These are phyloP conservation scores for Chlorella sp. DNA, from an alignment of 139 green algal species.

Conservation along the genomic window DNA sequence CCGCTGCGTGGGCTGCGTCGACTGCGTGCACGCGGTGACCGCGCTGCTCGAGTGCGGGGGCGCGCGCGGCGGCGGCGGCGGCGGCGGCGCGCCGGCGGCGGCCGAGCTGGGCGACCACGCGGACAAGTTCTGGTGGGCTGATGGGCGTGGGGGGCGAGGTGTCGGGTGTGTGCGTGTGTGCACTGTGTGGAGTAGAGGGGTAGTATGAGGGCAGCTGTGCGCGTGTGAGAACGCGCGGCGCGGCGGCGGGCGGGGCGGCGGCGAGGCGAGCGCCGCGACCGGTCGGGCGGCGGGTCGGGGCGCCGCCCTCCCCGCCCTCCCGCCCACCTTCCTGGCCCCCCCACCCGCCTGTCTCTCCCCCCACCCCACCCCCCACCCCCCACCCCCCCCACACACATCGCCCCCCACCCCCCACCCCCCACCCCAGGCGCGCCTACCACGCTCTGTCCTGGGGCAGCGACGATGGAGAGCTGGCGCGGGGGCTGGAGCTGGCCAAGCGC, in stretches of 20 bases:
- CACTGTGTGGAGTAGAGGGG: no score
- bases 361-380: no score
- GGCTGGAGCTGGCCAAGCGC: conserved; percentile 62
- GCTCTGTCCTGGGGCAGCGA: conserved; percentile 37
- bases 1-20: conserved; percentile 42
- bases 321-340: not conserved
- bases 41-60: conserved; percentile 56
- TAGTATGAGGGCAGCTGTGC: not conserved
- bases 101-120: conserved; percentile 16
- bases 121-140: conserved; percentile 45
- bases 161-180: no score
- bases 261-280: no score
- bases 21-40: conserved; percentile 60
- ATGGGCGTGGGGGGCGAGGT: not conserved
- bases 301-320: not conserved
- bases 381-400: no score
- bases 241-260: no score
- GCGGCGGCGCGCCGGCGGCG: not conserved
- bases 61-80: no score
- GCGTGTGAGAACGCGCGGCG: not conserved
- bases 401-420: no score
- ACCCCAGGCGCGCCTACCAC: conserved; percentile 35
- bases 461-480: conserved; percentile 35
- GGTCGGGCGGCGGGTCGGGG: no score
- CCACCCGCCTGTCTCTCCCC: no score